These are phyloP conservation scores for Escovopsis sp. DNA, from an alignment of 2,329 filamentous ascomycete species.

Conservation along the genomic window DNA sequence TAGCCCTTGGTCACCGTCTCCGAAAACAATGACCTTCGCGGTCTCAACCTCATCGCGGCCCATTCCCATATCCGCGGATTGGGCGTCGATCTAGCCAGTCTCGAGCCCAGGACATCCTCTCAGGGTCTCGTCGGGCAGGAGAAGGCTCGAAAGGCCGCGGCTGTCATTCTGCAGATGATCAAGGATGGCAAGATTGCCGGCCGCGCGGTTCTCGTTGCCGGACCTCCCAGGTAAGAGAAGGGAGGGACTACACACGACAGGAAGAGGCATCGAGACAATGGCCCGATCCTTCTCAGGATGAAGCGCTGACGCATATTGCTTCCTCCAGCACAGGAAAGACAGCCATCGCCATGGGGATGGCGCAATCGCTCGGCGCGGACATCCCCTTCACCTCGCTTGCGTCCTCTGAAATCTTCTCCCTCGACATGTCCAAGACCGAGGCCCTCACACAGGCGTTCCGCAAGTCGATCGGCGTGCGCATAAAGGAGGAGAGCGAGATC, in stretches of 20 bases:
- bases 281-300: too few species aligned
- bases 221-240: constrained; percentile 57
- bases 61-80: constrained; percentile 96
- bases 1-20: constrained; percentile 63
- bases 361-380: constrained; percentile 84
- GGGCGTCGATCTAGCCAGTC: constrained; percentile 79
- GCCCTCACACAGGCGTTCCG: constrained; percentile 97
- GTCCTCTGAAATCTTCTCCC: constrained; percentile 92
- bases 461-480: constrained; percentile 93
- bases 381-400: constrained; percentile 94
- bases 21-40: constrained; percentile 89
- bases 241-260: background rate
- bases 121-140: constrained; percentile 94
- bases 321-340: constrained; percentile 78
- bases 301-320: background rate
- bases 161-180: constrained; percentile 95
- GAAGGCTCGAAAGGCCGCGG: constrained; percentile 90
- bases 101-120: constrained; percentile 72
- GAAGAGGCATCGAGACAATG: background rate
- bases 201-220: constrained; percentile 84
- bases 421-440: constrained; percentile 99
- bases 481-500: constrained; percentile 98
- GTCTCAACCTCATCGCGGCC: constrained; percentile 92
- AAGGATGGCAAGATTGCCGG: constrained; percentile 98
- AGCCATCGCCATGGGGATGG: constrained; percentile 97